Evolutionary conservation across 164 flowering plant genomes (phyloP).

Genomic region (Platanus orientalis): DNA sequence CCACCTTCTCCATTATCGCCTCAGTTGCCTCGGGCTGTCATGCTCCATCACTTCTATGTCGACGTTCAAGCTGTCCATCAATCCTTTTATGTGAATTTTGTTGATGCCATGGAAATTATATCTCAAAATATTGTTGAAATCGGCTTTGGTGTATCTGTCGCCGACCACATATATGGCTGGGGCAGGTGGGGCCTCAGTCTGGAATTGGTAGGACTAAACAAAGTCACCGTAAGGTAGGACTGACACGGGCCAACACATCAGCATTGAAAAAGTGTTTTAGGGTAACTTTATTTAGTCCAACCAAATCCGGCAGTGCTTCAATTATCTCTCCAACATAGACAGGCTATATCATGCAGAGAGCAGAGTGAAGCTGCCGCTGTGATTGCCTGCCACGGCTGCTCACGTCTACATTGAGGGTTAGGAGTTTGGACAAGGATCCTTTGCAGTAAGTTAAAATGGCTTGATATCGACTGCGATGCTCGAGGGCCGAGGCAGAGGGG

Average conservation of each 20-base stretch:
- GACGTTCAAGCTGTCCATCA: background rate
- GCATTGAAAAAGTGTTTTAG: too few species aligned
- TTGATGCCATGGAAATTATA: conserved; percentile 15
- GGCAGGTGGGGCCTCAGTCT: too few species aligned
- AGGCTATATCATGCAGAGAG: conserved; percentile 6
- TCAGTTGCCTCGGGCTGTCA: too few species aligned
- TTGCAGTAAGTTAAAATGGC: too few species aligned
- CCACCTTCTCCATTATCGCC: background rate
- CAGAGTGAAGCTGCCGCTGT: conserved; percentile 14
- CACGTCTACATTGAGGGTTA: conserved; percentile 11
- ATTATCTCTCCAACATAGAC: conserved; percentile 1
- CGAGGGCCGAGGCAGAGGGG: too few species aligned
- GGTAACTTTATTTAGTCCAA: too few species aligned
- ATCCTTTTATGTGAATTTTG: conserved; percentile 13
- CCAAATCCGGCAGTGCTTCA: conserved; percentile 13
- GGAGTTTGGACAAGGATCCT: too few species aligned
- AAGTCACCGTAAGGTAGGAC: too few species aligned
- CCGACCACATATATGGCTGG: conserved; percentile 8
- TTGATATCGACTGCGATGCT: too few species aligned
- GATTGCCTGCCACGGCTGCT: conserved; percentile 5
- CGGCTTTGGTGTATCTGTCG: conserved; percentile 11
- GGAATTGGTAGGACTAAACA: too few species aligned
- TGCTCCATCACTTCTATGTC: conserved; percentile 4
- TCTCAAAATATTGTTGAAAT: background rate
- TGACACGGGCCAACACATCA: too few species aligned